phyloP scores from a whole-genome alignment of 345 rosid genomes.

The Hypericum androsaemum region DNA sequence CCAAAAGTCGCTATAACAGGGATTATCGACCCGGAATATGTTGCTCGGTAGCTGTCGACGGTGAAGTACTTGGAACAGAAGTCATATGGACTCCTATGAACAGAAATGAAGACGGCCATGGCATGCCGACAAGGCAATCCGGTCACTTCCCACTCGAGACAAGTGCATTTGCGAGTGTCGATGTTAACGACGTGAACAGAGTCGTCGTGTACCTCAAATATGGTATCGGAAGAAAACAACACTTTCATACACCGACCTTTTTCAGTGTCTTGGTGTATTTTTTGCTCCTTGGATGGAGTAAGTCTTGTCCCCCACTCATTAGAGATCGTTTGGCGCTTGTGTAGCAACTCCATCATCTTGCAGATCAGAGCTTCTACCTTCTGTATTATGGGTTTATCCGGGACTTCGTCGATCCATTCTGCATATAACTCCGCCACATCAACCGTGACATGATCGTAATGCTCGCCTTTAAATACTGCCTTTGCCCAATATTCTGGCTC shows the following conservation, averaged over 20 bases:
- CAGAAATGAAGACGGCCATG: constrained; percentile 58
- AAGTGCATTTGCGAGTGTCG: constrained; percentile 51
- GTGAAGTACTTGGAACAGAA: constrained; percentile 57
- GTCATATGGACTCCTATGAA: constrained; percentile 39
- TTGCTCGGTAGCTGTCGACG: constrained; percentile 38
- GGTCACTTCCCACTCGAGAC: constrained; percentile 56
- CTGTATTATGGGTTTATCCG: constrained; percentile 56
- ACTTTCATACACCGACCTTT: constrained; percentile 46
- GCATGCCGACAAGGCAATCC: constrained; percentile 88
- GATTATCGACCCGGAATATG: constrained; percentile 45
- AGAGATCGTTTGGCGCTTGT: constrained; percentile 35
- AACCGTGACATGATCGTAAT: constrained; percentile 45
- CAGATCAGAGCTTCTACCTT: constrained; percentile 44
- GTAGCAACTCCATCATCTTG: constrained; percentile 49
- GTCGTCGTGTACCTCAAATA: constrained; percentile 78
- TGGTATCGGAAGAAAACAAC: constrained; percentile 61
- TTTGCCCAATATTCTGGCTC: constrained; percentile 62
- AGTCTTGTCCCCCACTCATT: constrained; percentile 49
- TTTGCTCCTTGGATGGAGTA: constrained; percentile 61
- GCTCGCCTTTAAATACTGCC: constrained; percentile 65
- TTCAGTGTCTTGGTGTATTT: constrained; percentile 41
- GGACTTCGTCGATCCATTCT: constrained; percentile 65
- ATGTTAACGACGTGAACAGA: constrained; percentile 64
- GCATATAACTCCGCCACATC: constrained; percentile 47
- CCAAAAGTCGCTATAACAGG: constrained; percentile 22